Conservation (phyloP, 768 basidiomycete genomes). For the Pulveroboletus sp. region DNA sequence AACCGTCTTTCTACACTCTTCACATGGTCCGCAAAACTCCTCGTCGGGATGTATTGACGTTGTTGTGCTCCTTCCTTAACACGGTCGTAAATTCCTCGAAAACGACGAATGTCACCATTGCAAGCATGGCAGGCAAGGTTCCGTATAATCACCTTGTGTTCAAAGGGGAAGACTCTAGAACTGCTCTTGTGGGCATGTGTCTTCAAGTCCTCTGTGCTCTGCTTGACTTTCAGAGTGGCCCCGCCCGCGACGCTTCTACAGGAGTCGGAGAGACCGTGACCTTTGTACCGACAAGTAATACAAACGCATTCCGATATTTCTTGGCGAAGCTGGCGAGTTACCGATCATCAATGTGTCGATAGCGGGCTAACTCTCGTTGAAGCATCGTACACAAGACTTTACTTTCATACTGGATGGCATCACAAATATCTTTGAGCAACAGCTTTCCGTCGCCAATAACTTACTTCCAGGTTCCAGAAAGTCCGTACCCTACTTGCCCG, state of each 20-base stretch:
- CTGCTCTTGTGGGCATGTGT: constrained; percentile 66
- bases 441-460: constrained; percentile 67
- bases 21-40: constrained; percentile 73
- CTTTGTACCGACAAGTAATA: constrained; percentile 52
- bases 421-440: constrained; percentile 61
- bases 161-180: constrained; percentile 79
- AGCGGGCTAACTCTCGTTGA: constrained; percentile 9
- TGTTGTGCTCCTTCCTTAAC: constrained; percentile 91
- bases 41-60: constrained; percentile 80
- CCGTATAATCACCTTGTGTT: constrained; percentile 90
- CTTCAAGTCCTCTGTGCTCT: constrained; percentile 74
- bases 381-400: constrained; percentile 92
- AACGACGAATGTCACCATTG: constrained; percentile 48
- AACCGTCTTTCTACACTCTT: constrained; percentile 71
- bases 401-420: constrained; percentile 77
- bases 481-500: constrained; percentile 75
- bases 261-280: constrained; percentile 40
- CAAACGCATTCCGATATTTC: constrained; percentile 91
- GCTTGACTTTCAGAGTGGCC: constrained; percentile 77
- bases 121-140: constrained; percentile 68
- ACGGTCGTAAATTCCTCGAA: constrained; percentile 73
- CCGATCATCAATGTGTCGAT: background rate
- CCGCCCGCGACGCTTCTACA: constrained; percentile 51
- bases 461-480: constrained; percentile 83
- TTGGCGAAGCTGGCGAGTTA: constrained; percentile 71